Conservation (phyloP, 1,284 basidiomycete genomes). For the Heterobasidion parviporum region DNA sequence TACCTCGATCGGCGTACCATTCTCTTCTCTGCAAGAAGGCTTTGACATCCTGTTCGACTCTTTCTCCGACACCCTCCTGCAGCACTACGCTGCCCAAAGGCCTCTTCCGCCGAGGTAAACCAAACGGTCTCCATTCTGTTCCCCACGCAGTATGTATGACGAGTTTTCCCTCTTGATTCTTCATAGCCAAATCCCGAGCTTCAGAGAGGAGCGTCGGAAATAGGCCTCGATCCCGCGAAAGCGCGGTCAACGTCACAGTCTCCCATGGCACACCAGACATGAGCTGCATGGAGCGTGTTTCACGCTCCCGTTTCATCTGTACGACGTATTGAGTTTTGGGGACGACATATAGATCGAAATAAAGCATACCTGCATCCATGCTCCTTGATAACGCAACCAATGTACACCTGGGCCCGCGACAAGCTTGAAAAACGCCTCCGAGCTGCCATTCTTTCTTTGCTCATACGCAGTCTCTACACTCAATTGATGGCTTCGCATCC, state of each 20-base stretch:
- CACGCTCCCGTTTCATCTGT: slow-evolving; percentile 88
- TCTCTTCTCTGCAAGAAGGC: slow-evolving; percentile 78
- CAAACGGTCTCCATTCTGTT: slow-evolving; percentile 94
- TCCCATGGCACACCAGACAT: slow-evolving; percentile 96
- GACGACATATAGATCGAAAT: neutral
- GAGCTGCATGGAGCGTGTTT: slow-evolving; percentile 87
- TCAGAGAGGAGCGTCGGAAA: slow-evolving; percentile 82
- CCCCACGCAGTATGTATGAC: slow-evolving; percentile 97
- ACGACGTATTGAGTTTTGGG: slow-evolving; percentile 1
- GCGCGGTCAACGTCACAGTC: slow-evolving; percentile 90
- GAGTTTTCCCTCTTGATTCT: slow-evolving; percentile 87
- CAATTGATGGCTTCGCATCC: slow-evolving; percentile 81
- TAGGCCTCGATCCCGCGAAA: slow-evolving; percentile 77
- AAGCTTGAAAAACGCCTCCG: slow-evolving; percentile 82
- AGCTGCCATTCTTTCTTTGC: slow-evolving; percentile 84
- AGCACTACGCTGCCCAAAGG: slow-evolving; percentile 91
- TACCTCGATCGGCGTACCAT: slow-evolving; percentile 97
- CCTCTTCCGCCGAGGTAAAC: slow-evolving; percentile 83
- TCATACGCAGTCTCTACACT: slow-evolving; percentile 91
- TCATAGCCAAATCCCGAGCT: slow-evolving; percentile 83
- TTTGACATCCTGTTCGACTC: slow-evolving; percentile 73
- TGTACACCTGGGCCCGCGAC: slow-evolving; percentile 96
- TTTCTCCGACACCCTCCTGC: slow-evolving; percentile 71
- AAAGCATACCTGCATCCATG: slow-evolving; percentile 86
- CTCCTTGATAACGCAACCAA: slow-evolving; percentile 83